Conservation (phyloP, 208 protist species). For the Crithidia sp. region DNA sequence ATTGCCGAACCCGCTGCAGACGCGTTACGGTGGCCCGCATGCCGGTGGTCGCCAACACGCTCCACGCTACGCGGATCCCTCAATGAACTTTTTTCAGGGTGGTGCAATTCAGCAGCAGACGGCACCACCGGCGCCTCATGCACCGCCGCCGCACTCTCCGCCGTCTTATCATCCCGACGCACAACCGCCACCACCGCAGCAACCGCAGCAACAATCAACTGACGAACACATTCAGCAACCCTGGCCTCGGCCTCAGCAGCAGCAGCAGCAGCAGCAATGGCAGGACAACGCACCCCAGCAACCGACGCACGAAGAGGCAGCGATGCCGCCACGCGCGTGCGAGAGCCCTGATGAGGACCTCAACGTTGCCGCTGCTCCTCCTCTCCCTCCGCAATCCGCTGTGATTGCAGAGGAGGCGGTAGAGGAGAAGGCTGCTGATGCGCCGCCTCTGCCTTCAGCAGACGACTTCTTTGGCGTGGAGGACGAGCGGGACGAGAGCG, state of each 20-base stretch:
- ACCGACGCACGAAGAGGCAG: too few species aligned
- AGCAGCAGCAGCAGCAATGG: too few species aligned
- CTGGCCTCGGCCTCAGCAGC: too few species aligned
- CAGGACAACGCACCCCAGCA: too few species aligned
- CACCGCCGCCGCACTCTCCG: slow-evolving; percentile 1
- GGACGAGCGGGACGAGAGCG: not conserved
- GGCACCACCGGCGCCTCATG: not conserved
- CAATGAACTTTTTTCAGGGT: slow-evolving; percentile 1
- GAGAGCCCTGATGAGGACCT: too few species aligned
- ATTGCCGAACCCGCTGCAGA: slow-evolving; percentile 4
- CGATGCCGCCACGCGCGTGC: too few species aligned
- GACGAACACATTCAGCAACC: too few species aligned
- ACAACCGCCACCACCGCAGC: not conserved
- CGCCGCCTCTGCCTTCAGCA: not conserved
- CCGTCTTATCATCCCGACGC: slow-evolving; percentile 1
- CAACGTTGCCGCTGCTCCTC: too few species aligned
- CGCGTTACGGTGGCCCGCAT: not conserved
- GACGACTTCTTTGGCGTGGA: slow-evolving; percentile 8
- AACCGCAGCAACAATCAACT: not conserved
- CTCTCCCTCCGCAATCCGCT: not conserved
- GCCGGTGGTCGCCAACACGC: not conserved
- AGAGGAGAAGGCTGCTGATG: not conserved
- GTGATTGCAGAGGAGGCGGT: not conserved
- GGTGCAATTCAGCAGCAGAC: not conserved
- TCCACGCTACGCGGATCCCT: slow-evolving; percentile 8